A percentile compares a stretch with the other conserved stretches of the same genome.
phyloP scores from a whole-genome alignment of 169 alveolate genomes.

The Plasmodium vinckei region DNA sequence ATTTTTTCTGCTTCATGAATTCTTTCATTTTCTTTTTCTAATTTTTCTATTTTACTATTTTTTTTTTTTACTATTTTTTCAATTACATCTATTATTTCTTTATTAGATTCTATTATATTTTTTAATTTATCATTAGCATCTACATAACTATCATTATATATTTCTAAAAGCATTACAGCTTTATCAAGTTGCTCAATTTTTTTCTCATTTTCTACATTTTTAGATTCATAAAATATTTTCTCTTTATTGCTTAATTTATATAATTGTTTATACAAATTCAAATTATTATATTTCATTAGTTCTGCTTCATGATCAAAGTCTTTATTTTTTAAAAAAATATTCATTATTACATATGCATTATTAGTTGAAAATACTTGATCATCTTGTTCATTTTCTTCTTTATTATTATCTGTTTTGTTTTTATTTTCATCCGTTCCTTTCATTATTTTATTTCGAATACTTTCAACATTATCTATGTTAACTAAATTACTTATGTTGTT shows the following conservation, averaged over 20 bases:
- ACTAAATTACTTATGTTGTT: background rate
- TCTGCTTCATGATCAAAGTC: constrained; percentile 56
- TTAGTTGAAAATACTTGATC: constrained; percentile 25
- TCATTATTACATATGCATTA: constrained; percentile 56
- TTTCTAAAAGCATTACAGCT: constrained; percentile 62
- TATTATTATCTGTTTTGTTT: background rate
- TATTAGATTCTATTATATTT: constrained; percentile 57
- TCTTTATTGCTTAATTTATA: constrained; percentile 55
- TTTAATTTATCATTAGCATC: constrained; percentile 61
- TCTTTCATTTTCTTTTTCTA: constrained; percentile 66
- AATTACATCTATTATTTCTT: constrained; percentile 56
- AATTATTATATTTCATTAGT: constrained; percentile 47
- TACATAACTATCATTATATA: constrained; percentile 53
- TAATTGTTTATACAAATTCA: constrained; percentile 51
- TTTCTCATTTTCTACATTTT: constrained; percentile 60
- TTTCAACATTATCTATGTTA: background rate
- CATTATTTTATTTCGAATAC: background rate
- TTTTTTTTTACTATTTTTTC: constrained; percentile 60
- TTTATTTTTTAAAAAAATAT: constrained; percentile 54
- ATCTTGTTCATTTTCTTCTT: constrained; percentile 20
- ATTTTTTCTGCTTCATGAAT: constrained; percentile 39
- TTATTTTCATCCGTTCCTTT: background rate
- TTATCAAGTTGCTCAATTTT: constrained; percentile 70
- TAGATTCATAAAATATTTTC: constrained; percentile 46
- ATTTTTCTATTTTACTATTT: constrained; percentile 68